These are phyloP conservation scores for Quercus glauca DNA, from an alignment of 306 rosid species.

Conservation along the genomic window DNA sequence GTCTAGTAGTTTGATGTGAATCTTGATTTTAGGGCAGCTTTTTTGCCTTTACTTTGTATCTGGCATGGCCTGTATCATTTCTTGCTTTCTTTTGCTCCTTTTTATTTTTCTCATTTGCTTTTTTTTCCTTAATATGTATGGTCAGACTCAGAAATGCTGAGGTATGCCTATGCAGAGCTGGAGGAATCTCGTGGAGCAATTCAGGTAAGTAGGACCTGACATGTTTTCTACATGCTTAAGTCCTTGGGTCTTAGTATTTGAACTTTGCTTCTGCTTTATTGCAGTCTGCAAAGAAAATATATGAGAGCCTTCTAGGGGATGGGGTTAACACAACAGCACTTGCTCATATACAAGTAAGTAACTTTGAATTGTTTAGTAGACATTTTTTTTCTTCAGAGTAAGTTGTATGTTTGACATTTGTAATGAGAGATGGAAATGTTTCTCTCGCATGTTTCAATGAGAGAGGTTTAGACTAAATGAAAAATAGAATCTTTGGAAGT, in stretches of 20 bases:
- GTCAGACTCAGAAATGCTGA: conserved; percentile 80
- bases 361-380: not conserved
- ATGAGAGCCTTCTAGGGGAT: conserved; percentile 79
- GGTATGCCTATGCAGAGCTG: conserved; percentile 94
- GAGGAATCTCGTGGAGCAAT: conserved; percentile 98
- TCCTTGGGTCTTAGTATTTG: conserved; percentile 1
- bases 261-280: conserved; percentile 23
- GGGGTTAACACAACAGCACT: conserved; percentile 68
- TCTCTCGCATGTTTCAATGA: not conserved
- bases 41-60: not conserved
- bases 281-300: conserved; percentile 91
- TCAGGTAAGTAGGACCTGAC: conserved; percentile 49
- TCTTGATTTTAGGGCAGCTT: not conserved
- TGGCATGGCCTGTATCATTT: not conserved
- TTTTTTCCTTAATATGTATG: not conserved
- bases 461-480: not conserved
- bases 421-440: conserved; percentile 14
- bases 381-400: not conserved
- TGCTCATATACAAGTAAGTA: conserved; percentile 84
- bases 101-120: not conserved
- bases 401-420: not conserved
- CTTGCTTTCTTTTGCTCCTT: not conserved
- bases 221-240: conserved; percentile 12
- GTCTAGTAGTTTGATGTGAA: not conserved
- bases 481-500: not conserved